phyloP scores from a whole-genome alignment of 1,139 yeast species.

The Yamadazyma aaseri region DNA sequence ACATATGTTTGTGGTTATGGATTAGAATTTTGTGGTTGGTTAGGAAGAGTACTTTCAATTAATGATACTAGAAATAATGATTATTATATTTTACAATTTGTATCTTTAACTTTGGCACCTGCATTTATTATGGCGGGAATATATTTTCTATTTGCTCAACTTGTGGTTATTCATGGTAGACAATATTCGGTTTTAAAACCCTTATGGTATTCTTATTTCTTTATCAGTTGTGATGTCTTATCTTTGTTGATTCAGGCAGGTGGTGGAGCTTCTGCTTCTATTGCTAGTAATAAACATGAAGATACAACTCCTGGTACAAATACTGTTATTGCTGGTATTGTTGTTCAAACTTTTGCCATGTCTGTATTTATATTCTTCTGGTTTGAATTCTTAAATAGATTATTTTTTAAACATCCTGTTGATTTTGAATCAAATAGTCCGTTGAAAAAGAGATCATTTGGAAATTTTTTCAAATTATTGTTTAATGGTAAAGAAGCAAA shows the following conservation, averaged over 20 bases:
- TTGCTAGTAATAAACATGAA: constrained; percentile 38
- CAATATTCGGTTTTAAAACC: constrained; percentile 65
- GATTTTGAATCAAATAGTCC: constrained; percentile 17
- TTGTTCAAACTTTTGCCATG: constrained; percentile 77
- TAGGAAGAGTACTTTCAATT: constrained; percentile 55
- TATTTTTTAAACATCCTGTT: constrained; percentile 35
- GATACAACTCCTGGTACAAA: constrained; percentile 58
- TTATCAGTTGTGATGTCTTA: constrained; percentile 64
- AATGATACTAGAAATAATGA: constrained; percentile 39
- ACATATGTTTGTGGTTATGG: constrained; percentile 32
- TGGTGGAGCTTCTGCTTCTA: constrained; percentile 74
- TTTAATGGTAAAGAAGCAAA: constrained; percentile 25
- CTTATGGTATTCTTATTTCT: constrained; percentile 69
- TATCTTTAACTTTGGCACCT: constrained; percentile 77
- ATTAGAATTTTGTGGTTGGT: constrained; percentile 59
- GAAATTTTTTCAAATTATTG: constrained; percentile 30
- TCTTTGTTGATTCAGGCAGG: constrained; percentile 76
- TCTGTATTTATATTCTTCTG: constrained; percentile 57
- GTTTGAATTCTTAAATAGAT: constrained; percentile 49
- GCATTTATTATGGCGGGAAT: constrained; percentile 89
- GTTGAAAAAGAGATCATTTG: constrained; percentile 24
- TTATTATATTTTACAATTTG: constrained; percentile 62
- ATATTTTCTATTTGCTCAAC: constrained; percentile 72
- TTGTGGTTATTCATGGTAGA: constrained; percentile 68
- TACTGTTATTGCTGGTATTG: constrained; percentile 81